Evolutionary conservation across 2,329 filamentous ascomycete species (phyloP), one percentile per base, ranked within the genome.

Genomic region (Phialophora expanda): DNA sequence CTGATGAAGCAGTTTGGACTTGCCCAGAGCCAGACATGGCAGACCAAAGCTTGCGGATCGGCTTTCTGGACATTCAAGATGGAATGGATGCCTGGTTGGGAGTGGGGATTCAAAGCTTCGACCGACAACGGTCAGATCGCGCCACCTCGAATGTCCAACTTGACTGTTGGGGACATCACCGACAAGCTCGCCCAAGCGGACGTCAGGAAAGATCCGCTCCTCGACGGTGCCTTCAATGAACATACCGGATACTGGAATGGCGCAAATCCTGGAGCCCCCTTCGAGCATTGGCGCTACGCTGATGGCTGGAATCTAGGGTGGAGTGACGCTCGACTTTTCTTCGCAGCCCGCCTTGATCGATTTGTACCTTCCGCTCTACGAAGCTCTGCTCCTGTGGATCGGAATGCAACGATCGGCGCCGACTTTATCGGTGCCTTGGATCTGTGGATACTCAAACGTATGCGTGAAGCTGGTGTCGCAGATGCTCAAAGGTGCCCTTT

Each of bases 11-110:
- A 83, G 66, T 73, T 85, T 80, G 26, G 78, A 76, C 11, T 74
- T 53, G 79, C 78, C 1, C 81, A 87, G 71, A 81, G 78, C 28
- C 71, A 77, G 11, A 78, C 78, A 51, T 87, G 82, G 74, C 80
- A 84, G 63, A 71, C 79, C n/a, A 79, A 78, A 53, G 75, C 82
- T 14, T 82, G 82, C 2, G 86, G 85, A 1, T 79, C 78, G 34
- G 86, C 82, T 71, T 88, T 87, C 76, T 87, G 85, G 86, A 87
- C 85, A 0, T 84, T 79, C 72, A 85, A 85, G 62, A 87, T 87
- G 84, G 74, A 85, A 68, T 87, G 85, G 84, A 85, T 85, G 80
- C 80, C 82, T n/a, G 85, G 85, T 12, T 85, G 85, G 12, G 85
- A 86, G 73, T 87, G 86, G 86, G 85, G 85, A 0, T 87, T 87